Conservation (phyloP, 2,329 filamentous ascomycete species). For the Fusarium sulawesiense region DNA sequence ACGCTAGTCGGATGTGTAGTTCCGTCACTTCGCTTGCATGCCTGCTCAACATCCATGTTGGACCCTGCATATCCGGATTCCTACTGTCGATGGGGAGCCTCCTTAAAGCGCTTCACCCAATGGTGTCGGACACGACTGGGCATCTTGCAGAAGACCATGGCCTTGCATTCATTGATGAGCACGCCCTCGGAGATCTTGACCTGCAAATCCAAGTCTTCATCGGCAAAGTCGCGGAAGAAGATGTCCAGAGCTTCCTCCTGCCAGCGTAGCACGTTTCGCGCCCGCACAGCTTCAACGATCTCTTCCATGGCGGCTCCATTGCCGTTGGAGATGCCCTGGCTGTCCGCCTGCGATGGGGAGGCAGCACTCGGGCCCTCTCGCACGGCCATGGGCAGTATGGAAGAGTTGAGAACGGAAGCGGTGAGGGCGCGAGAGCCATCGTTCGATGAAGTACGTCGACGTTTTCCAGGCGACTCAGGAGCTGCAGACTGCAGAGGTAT, state of each 20-base stretch:
- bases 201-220: constrained; percentile 68
- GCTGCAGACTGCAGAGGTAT: constrained; percentile 43
- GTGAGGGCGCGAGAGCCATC: constrained; percentile 44
- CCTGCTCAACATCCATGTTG: not conserved
- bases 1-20: not conserved
- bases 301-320: constrained; percentile 51
- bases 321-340: constrained; percentile 30
- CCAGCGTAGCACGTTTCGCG: constrained; percentile 59
- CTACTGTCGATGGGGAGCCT: constrained; percentile 44
- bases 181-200: constrained; percentile 69
- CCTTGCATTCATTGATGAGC: constrained; percentile 68
- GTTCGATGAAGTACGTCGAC: constrained; percentile 49
- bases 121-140: constrained; percentile 62
- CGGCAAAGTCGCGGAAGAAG: constrained; percentile 68
- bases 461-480: constrained; percentile 51
- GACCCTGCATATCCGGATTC: not conserved
- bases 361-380: constrained; percentile 31
- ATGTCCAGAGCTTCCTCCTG: constrained; percentile 69
- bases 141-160: constrained; percentile 73
- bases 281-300: constrained; percentile 55
- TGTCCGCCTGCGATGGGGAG: constrained; percentile 39
- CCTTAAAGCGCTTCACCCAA: constrained; percentile 66
- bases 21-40: not conserved
- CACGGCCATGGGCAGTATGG: constrained; percentile 41
- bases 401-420: constrained; percentile 45